phyloP scores from a whole-genome alignment of 169 alveolate species.

The Cyclospora cayetanensis region DNA sequence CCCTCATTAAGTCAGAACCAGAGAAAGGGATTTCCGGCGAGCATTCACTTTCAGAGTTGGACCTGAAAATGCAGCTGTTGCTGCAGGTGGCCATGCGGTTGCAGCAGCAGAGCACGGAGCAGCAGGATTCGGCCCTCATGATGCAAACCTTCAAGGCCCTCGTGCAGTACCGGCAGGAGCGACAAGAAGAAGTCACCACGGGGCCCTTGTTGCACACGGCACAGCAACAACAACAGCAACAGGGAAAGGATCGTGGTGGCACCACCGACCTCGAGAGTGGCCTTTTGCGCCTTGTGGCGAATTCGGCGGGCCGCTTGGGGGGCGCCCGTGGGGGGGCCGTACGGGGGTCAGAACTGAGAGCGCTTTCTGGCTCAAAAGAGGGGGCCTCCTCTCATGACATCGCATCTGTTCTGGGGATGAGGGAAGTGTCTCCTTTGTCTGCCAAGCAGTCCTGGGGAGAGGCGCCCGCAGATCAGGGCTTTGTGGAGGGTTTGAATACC shows the following conservation, averaged over 20 bases:
- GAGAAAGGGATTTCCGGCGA: too few relatives aligned
- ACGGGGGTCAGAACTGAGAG: background rate
- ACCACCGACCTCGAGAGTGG: background rate
- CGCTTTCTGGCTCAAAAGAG: background rate
- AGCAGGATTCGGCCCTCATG: conserved; percentile 10
- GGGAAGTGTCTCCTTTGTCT: too few relatives aligned
- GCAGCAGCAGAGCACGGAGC: conserved; percentile 1
- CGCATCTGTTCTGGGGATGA: too few relatives aligned
- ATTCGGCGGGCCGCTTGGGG: background rate
- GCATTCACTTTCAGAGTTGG: too few relatives aligned
- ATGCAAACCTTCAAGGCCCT: background rate
- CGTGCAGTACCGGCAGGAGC: background rate
- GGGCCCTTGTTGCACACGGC: background rate
- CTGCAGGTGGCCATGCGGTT: conserved; percentile 1
- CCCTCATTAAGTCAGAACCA: too few relatives aligned
- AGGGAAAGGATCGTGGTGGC: background rate
- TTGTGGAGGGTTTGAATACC: background rate
- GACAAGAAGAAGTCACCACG: conserved; percentile 1
- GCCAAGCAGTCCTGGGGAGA: background rate
- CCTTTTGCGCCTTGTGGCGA: background rate
- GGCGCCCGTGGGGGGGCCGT: background rate
- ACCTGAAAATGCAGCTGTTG: background rate
- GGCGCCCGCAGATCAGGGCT: background rate
- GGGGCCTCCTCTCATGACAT: too few relatives aligned
- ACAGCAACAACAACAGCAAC: background rate